Evolutionary conservation across 1,284 basidiomycete species (phyloP).

Genomic region (Marasmius tenuissimus): DNA sequence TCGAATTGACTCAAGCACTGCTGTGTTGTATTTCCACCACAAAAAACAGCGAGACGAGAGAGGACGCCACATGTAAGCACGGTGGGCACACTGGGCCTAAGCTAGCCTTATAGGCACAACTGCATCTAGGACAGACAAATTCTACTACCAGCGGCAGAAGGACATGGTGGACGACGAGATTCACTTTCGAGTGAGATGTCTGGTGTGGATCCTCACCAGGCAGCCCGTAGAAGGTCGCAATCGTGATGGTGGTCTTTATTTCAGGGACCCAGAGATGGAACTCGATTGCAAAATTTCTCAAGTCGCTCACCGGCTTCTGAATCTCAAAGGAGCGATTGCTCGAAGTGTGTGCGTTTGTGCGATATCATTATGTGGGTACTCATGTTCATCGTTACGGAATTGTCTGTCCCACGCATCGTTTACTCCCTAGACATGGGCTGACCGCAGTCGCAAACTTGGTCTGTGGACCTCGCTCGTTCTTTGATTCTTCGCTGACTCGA

Average conservation of each 20-base stretch:
- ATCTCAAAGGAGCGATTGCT: constrained; percentile 94
- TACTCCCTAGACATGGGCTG: too few species aligned
- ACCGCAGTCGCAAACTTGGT: too few species aligned
- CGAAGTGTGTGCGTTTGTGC: constrained; percentile 87
- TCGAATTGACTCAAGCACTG: too few species aligned
- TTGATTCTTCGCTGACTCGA: constrained; percentile 29
- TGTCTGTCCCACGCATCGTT: too few species aligned
- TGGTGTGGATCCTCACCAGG: constrained; percentile 95
- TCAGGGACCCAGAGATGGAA: constrained; percentile 99
- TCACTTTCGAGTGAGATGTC: constrained; percentile 96
- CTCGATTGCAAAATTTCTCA: constrained; percentile 99
- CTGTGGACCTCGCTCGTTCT: too few species aligned
- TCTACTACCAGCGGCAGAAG: constrained; percentile 96
- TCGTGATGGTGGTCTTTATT: constrained; percentile 97
- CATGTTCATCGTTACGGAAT: too few species aligned
- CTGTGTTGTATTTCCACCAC: too few species aligned
- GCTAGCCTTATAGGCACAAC: too few species aligned
- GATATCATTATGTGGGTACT: constrained; percentile 85
- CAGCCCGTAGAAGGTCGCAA: constrained; percentile 98
- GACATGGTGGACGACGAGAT: constrained; percentile 99
- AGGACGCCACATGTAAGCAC: too few species aligned
- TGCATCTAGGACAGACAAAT: too few species aligned
- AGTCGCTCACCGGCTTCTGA: constrained; percentile 97
- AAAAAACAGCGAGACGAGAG: too few species aligned
- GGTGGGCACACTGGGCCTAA: too few species aligned